phyloP scores from a whole-genome alignment of 2,329 filamentous ascomycete species.

The Apiospora arundinis region DNA sequence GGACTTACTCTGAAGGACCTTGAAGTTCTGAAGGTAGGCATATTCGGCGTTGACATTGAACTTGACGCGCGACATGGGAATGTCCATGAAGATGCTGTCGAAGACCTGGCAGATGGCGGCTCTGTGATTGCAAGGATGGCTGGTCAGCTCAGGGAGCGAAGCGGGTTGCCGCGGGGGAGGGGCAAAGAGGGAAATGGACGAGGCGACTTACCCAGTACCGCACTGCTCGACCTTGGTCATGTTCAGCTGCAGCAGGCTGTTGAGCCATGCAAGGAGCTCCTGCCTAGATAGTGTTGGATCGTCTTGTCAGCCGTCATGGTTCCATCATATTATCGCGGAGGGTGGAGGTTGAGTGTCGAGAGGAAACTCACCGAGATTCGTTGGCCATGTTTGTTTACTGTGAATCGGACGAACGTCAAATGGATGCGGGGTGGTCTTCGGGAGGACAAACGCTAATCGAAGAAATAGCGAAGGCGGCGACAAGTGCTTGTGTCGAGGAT shows the following conservation, averaged over 20 bases:
- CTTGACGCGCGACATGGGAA: slow-evolving; percentile 95
- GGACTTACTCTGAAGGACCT: slow-evolving; percentile 87
- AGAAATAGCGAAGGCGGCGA: not conserved
- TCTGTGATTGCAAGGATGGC: slow-evolving; percentile 54
- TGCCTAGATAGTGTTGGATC: slow-evolving; percentile 66
- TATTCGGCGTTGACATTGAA: slow-evolving; percentile 99
- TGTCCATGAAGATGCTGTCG: slow-evolving; percentile 95
- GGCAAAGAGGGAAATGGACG: slow-evolving; percentile 25
- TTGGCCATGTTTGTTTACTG: slow-evolving; percentile 27
- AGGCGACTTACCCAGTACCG: slow-evolving; percentile 81
- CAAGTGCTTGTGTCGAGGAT: not conserved
- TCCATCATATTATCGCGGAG: slow-evolving; percentile 19
- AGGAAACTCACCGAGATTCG: slow-evolving; percentile 34
- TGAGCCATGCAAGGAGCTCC: slow-evolving; percentile 95
- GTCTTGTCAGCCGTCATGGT: slow-evolving; percentile 20
- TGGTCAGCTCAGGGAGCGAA: not conserved
- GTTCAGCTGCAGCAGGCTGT: slow-evolving; percentile 97
- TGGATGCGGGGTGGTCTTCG: not conserved
- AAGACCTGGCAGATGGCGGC: slow-evolving; percentile 97
- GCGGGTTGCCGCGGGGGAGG: not conserved
- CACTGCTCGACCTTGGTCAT: slow-evolving; percentile 99
- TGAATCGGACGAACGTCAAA: slow-evolving; percentile 8
- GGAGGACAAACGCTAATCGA: not conserved
- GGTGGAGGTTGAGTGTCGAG: slow-evolving; percentile 20
- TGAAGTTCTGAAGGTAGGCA: slow-evolving; percentile 98